Percentiles rank a stretch among this genome's conserved stretches.
phyloP scores from a whole-genome alignment of 306 rosid genomes.

The Geum urbanum region DNA sequence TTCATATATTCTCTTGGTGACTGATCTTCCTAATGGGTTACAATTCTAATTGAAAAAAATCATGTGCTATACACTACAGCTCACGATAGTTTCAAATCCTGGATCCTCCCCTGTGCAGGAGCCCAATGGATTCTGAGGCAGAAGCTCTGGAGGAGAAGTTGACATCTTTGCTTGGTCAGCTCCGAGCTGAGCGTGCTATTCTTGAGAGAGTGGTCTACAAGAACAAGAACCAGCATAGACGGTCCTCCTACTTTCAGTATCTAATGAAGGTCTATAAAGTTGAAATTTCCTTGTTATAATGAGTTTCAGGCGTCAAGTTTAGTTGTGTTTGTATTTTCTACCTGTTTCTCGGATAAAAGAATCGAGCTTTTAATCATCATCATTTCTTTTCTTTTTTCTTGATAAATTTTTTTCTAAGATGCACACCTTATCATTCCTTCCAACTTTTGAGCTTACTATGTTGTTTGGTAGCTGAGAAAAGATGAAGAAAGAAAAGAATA shows the following conservation, averaged over 20 bases:
- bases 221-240: conserved; percentile 94
- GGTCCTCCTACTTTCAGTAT: conserved; percentile 63
- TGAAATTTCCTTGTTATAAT: neutral
- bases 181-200: conserved; percentile 56
- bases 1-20: too few species aligned
- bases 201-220: conserved; percentile 69
- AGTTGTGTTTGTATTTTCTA: neutral
- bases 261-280: conserved; percentile 56
- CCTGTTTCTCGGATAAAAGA: neutral
- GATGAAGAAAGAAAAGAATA: neutral
- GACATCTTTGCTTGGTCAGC: conserved; percentile 53
- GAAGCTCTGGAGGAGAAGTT: conserved; percentile 56
- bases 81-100: too few species aligned
- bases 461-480: conserved; percentile 1
- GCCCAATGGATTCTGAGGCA: conserved; percentile 47
- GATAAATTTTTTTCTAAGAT: too few species aligned
- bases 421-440: neutral
- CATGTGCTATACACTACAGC: too few species aligned
- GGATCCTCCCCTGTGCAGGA: neutral
- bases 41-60: too few species aligned
- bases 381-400: too few species aligned
- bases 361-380: too few species aligned
- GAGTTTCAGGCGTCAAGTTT: neutral
- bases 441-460: neutral
- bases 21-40: too few species aligned